Percentiles rank a stretch among this genome's conserved stretches.
Evolutionary conservation across 2,329 filamentous ascomycete species (phyloP).

Genomic region (Cordyceps farinosa): DNA sequence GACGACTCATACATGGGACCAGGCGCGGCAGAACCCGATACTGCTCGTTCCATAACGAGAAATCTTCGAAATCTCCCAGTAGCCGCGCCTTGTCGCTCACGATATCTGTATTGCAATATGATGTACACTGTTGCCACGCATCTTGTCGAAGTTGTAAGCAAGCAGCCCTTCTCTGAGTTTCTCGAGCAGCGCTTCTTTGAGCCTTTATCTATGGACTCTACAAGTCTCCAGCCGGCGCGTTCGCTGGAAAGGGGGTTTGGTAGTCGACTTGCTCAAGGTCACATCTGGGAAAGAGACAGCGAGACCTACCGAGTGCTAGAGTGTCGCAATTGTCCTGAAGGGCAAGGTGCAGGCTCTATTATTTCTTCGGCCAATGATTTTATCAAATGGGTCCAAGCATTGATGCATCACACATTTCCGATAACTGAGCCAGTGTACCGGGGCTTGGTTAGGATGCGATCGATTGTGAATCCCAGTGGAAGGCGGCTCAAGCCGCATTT

Average conservation of each 20-base stretch:
- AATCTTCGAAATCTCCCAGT: constrained; percentile 26
- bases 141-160: constrained; percentile 23
- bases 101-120: constrained; percentile 27
- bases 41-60: constrained; percentile 25
- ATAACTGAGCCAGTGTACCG: constrained; percentile 25
- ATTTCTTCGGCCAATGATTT: constrained; percentile 28
- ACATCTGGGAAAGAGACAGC: constrained; percentile 20
- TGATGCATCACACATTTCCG: constrained; percentile 24
- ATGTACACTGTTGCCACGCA: constrained; percentile 28
- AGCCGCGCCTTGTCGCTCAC: constrained; percentile 22
- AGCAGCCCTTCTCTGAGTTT: constrained; percentile 23
- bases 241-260: constrained; percentile 21
- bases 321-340: constrained; percentile 23
- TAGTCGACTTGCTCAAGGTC: constrained; percentile 21
- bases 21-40: constrained; percentile 21
- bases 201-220: constrained; percentile 26
- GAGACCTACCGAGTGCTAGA: constrained; percentile 13
- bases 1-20: constrained; percentile 18
- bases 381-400: constrained; percentile 27
- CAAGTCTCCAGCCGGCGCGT: constrained; percentile 22
- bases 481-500: constrained; percentile 18
- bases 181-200: constrained; percentile 24
- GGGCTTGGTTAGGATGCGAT: constrained; percentile 23
- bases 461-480: constrained; percentile 18
- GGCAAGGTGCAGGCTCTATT: constrained; percentile 29